Conservation (phyloP, 441 rosid species). For the Arabidopsis lyrata region DNA sequence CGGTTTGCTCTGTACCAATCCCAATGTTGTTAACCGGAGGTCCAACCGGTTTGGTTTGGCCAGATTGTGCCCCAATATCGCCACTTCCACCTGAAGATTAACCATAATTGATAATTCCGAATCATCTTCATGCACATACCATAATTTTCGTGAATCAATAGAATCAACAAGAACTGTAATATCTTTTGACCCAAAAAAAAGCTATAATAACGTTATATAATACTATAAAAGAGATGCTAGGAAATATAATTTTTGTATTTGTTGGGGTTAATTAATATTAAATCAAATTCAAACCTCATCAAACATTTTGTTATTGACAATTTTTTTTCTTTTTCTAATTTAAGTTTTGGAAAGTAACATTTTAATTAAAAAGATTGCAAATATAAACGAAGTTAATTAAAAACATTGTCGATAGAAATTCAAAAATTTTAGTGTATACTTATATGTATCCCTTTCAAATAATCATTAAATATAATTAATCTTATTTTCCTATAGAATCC, state of each 20-base stretch:
- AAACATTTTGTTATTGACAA: neutral
- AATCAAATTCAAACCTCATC: constrained; percentile 4
- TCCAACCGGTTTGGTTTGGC: constrained; percentile 35
- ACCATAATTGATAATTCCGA: neutral
- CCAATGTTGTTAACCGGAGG: constrained; percentile 31
- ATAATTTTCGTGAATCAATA: neutral
- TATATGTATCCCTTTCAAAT: neutral
- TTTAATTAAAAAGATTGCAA: neutral
- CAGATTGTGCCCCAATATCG: constrained; percentile 43
- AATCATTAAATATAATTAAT: neutral
- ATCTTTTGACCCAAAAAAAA: no score
- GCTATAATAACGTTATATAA: no score
- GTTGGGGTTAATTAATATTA: neutral
- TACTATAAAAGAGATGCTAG: neutral
- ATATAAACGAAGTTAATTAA: neutral
- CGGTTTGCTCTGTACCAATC: constrained; percentile 11
- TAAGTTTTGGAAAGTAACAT: no score
- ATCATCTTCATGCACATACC: constrained; percentile 20
- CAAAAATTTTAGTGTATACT: neutral
- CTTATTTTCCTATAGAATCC: neutral
- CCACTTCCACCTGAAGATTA: constrained; percentile 55
- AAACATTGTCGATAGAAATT: neutral
- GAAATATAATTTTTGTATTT: neutral
- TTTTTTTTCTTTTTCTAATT: no score
- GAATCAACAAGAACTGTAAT: neutral